Evolutionary conservation across 2,329 filamentous ascomycete species (phyloP).

Genomic region (Aspergillus luchuensis): DNA sequence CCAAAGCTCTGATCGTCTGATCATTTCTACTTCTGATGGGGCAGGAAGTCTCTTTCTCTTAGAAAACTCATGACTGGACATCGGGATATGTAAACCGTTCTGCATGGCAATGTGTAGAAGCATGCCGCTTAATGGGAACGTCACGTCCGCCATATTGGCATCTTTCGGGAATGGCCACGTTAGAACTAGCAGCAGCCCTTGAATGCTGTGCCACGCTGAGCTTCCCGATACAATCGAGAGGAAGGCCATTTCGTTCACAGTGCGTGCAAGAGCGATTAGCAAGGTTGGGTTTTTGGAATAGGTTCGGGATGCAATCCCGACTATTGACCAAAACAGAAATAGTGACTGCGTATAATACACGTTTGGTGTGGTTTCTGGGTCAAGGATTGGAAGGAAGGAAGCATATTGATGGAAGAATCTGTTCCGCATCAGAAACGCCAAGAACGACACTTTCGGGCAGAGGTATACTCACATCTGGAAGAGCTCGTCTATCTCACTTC

Average conservation of each 20-base stretch:
- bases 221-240: slow-evolving; percentile 34
- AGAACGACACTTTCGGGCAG: too few species aligned
- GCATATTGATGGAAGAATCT: slow-evolving; percentile 45
- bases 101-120: slow-evolving; percentile 48
- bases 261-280: slow-evolving; percentile 35
- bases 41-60: slow-evolving; percentile 32
- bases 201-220: slow-evolving; percentile 38
- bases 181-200: slow-evolving; percentile 41
- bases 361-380: slow-evolving; percentile 63
- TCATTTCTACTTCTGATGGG: slow-evolving; percentile 38
- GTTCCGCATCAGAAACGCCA: background rate
- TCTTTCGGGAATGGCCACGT: slow-evolving; percentile 46
- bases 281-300: slow-evolving; percentile 44
- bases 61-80: slow-evolving; percentile 47
- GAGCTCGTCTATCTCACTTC: slow-evolving; percentile 41
- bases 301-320: slow-evolving; percentile 40
- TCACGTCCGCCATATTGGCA: slow-evolving; percentile 34
- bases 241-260: slow-evolving; percentile 41
- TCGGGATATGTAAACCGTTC: slow-evolving; percentile 46
- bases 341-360: slow-evolving; percentile 75
- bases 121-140: slow-evolving; percentile 40
- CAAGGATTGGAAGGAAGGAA: slow-evolving; percentile 42
- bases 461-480: slow-evolving; percentile 35
- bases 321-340: slow-evolving; percentile 78
- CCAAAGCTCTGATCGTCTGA: slow-evolving; percentile 44